A percentile compares a stretch with the other conserved stretches of the same genome.
These are phyloP conservation scores for Phytopythium mirpurense DNA, from an alignment of 352 stramenopile genomes.

Conservation along the genomic window DNA sequence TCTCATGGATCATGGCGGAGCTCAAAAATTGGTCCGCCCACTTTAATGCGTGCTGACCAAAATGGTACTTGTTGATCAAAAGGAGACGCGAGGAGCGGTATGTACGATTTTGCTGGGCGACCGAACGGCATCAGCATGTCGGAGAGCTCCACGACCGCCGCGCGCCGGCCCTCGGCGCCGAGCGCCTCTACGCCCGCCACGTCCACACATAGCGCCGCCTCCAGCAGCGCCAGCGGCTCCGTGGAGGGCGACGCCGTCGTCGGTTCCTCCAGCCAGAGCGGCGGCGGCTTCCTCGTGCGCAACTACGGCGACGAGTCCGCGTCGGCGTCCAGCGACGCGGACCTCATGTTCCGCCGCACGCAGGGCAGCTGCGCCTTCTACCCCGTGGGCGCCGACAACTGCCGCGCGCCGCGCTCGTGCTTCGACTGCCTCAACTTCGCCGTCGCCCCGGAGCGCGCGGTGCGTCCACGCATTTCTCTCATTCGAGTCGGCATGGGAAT, in stretches of 20 bases:
- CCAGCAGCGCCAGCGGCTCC: slow-evolving; percentile 2
- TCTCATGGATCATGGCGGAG: too few species aligned
- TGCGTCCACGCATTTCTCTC: slow-evolving; percentile 2
- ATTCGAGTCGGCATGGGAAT: too few species aligned
- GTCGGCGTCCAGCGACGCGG: slow-evolving; percentile 5
- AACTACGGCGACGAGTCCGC: slow-evolving; percentile 4
- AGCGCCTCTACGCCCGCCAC: not conserved
- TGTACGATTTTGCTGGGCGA: too few species aligned
- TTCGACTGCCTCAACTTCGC: slow-evolving; percentile 33
- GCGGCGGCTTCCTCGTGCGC: not conserved
- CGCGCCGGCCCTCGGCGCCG: not conserved
- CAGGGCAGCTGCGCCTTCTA: slow-evolving; percentile 27
- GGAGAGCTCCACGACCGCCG: too few species aligned
- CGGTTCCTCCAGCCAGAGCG: not conserved
- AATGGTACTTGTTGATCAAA: too few species aligned
- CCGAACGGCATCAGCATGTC: too few species aligned
- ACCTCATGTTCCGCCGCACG: slow-evolving; percentile 9
- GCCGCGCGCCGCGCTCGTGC: slow-evolving; percentile 26
- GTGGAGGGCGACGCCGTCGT: not conserved
- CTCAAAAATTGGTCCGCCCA: too few species aligned
- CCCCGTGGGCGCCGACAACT: slow-evolving; percentile 15
- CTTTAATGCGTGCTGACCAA: too few species aligned
- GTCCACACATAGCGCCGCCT: not conserved
- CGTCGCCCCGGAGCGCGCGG: slow-evolving; percentile 13
- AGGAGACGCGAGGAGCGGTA: too few species aligned